Conservation (phyloP, 2,329 filamentous ascomycete species). For the Aspergillus sp. region DNA sequence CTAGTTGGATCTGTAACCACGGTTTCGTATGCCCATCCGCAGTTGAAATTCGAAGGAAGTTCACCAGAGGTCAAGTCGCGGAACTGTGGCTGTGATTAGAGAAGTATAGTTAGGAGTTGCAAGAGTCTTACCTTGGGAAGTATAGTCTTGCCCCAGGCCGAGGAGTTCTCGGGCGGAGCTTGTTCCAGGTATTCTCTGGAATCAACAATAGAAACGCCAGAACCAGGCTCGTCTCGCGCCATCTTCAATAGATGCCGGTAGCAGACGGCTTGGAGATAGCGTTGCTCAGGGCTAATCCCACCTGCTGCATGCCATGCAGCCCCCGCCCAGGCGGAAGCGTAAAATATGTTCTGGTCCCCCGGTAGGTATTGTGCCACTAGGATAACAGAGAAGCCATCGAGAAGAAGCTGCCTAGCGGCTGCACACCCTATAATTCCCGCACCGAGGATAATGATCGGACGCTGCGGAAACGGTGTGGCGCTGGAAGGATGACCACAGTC, state of each 20-base stretch:
- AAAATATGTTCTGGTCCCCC: slow-evolving; percentile 36
- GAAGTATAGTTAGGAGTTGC: too few relatives aligned
- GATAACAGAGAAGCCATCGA: slow-evolving; percentile 35
- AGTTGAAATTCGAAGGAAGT: slow-evolving; percentile 34
- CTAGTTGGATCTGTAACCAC: slow-evolving; percentile 39
- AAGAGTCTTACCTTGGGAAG: slow-evolving; percentile 30
- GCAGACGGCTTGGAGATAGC: slow-evolving; percentile 36
- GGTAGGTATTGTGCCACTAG: slow-evolving; percentile 39
- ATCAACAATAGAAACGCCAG: slow-evolving; percentile 37
- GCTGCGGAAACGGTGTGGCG: slow-evolving; percentile 31
- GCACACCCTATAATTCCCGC: slow-evolving; percentile 43
- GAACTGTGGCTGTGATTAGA: slow-evolving; percentile 26
- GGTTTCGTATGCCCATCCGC: slow-evolving; percentile 37
- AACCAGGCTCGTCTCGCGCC: slow-evolving; percentile 33
- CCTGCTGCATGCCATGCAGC: slow-evolving; percentile 41
- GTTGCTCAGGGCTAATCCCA: slow-evolving; percentile 34
- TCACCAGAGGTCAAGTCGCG: slow-evolving; percentile 31
- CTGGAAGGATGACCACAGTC: slow-evolving; percentile 24
- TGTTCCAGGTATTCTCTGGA: slow-evolving; percentile 37
- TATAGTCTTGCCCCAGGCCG: slow-evolving; percentile 36
- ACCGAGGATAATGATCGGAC: slow-evolving; percentile 37
- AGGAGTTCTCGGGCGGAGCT: slow-evolving; percentile 31
- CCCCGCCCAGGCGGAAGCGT: slow-evolving; percentile 42
- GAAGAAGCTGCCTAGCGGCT: slow-evolving; percentile 34
- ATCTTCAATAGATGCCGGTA: slow-evolving; percentile 37